Evolutionary conservation across 1,284 basidiomycete genomes (phyloP).

Genomic region (Apiotrichum veenhuisii): DNA sequence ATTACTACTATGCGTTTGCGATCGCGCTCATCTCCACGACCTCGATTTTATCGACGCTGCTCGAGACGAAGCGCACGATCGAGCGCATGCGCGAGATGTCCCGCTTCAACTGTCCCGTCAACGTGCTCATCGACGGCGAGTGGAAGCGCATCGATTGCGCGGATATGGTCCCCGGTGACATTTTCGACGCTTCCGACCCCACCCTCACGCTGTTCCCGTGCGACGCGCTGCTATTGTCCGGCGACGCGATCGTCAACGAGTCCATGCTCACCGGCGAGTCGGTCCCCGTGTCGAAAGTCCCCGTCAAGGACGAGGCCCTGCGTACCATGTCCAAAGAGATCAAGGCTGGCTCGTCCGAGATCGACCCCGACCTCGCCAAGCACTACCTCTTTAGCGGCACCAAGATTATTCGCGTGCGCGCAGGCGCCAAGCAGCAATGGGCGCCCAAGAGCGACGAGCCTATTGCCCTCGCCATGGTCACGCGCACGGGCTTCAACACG

Average conservation of each 20-base stretch:
- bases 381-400: conserved; percentile 91
- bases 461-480: conserved; percentile 80
- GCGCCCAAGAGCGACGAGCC: conserved; percentile 52
- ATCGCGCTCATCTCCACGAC: conserved; percentile 87
- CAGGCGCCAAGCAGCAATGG: conserved; percentile 55
- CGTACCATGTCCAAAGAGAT: conserved; percentile 61
- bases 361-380: conserved; percentile 69
- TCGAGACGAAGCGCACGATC: conserved; percentile 95
- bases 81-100: conserved; percentile 96
- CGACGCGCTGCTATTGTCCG: conserved; percentile 63
- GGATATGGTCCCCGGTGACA: conserved; percentile 85
- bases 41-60: conserved; percentile 79
- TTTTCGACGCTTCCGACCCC: conserved; percentile 80
- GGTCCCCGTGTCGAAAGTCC: conserved; percentile 59
- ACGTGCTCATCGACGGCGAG: conserved; percentile 65
- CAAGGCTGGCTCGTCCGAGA: conserved; percentile 56
- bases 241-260: conserved; percentile 66
- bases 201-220: conserved; percentile 76
- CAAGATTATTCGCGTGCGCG: conserved; percentile 84
- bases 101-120: conserved; percentile 76
- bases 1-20: conserved; percentile 97
- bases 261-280: conserved; percentile 81
- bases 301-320: conserved; percentile 72
- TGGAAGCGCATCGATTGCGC: conserved; percentile 74
- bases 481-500: conserved; percentile 93